Percentiles rank a stretch among this genome's conserved stretches.
Conservation (phyloP, 1,139 yeast species). For the Lodderomyces elongisporus region DNA sequence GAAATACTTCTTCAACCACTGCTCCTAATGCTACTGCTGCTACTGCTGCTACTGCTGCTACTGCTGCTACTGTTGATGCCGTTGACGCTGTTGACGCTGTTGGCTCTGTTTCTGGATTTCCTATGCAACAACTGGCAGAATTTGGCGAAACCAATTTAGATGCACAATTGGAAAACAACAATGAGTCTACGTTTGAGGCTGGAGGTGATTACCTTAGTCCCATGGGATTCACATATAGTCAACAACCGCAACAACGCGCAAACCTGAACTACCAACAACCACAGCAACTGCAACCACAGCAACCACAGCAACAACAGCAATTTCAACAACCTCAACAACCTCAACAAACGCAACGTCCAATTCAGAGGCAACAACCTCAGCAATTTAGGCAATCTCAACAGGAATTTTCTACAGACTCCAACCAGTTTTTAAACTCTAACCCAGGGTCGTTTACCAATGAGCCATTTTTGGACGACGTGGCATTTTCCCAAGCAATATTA, state of each 20-base stretch:
- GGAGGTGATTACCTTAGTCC: conserved; percentile 12
- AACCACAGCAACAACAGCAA: conserved; percentile 2
- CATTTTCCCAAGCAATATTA: conserved; percentile 14
- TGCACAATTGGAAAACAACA: no score
- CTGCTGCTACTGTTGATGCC: neutral
- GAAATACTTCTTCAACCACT: neutral
- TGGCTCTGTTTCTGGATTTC: conserved; percentile 6
- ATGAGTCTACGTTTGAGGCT: conserved; percentile 10
- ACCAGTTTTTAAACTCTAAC: conserved; percentile 7
- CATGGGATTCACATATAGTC: conserved; percentile 9
- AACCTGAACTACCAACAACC: conserved; percentile 5
- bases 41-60: neutral
- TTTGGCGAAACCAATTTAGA: no score
- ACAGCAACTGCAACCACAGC: conserved; percentile 5
- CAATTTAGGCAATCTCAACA: neutral
- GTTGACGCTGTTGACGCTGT: neutral
- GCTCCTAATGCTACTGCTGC: neutral
- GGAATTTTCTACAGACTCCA: conserved; percentile 1
- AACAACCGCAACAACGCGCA: conserved; percentile 3
- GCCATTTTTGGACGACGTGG: conserved; percentile 31
- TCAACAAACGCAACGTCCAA: neutral
- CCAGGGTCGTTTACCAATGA: conserved; percentile 25
- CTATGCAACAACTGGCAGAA: no score
- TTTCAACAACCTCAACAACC: conserved; percentile 2
- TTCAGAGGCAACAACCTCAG: neutral